Base-by-base conservation (phyloP, 1,284 basidiomycete species). In the Cryptococcus deneoformans region DNA sequence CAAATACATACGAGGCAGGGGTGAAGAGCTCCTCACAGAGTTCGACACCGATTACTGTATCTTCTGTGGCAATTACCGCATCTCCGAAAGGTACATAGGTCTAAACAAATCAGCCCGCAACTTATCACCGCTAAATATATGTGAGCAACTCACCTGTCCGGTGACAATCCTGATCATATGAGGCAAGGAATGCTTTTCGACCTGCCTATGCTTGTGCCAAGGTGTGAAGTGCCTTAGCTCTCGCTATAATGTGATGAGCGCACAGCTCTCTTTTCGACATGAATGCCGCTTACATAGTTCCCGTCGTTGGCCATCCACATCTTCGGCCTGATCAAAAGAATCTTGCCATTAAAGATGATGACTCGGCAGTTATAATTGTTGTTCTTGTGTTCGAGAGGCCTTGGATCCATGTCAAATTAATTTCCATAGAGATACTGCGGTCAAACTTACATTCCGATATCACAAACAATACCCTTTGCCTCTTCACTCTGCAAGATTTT, bases 251-350 rank as follows among this genome's bases (percentile, higher is more conserved):
- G 34, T 59, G 53, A 29, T 51, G 5, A 47, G 38, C 29, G 36
- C n/a, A 2, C 29, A 29, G 29, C 6, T 16, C 8, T 5, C 46
- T 43, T 6, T 20, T 12, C 36, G 46, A 10, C 24, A 48, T 24
- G 38, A 4, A n/a, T 37, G 3, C 7, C 43, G 47, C 62, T 63
- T 59, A 78, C 77, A 75, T 99, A 99, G 75, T 99, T 98, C 9
- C 95, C 95, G 68, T 98, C 93, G 71, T 99, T 99, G 2, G 95
- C 95, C 59, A 99, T 82, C 95, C 95, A 99, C 92, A 99, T 94
- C 80, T 99, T 99, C 0, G 95, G 96, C 10, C 96, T 85, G 66
- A 99, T 97, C 65, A 96, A 84, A 1, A 97, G 77, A 63, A 99
- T 92, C 77, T 91, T 85, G 49, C 85, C 83, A 76, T 95, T 82